Evolutionary conservation across 2,329 filamentous ascomycete genomes (phyloP).

Genomic region (Colletotrichum simmondsii): DNA sequence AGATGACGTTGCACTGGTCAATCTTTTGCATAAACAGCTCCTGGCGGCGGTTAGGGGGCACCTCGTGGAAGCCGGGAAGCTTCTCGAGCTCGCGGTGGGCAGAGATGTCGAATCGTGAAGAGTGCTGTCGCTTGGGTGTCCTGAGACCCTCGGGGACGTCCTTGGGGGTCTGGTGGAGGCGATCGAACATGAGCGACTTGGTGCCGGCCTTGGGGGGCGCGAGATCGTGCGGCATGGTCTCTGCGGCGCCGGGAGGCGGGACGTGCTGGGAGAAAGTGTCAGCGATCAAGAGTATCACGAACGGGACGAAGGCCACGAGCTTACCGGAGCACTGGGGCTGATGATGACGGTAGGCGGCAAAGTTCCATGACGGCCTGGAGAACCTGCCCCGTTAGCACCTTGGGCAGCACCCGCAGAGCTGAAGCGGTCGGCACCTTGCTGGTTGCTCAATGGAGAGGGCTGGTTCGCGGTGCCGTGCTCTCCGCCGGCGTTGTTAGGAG

Average conservation of each 20-base stretch:
- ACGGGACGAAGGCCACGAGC: conserved; percentile 44
- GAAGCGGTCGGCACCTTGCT: conserved; percentile 55
- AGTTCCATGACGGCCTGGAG: conserved; percentile 71
- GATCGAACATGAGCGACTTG: conserved; percentile 89
- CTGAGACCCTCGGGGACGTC: conserved; percentile 95
- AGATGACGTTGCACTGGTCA: conserved; percentile 99
- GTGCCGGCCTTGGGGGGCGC: conserved; percentile 91
- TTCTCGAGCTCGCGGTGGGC: conserved; percentile 97
- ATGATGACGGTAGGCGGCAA: conserved; percentile 91
- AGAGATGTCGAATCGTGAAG: conserved; percentile 97
- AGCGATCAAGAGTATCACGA: conserved; percentile 13
- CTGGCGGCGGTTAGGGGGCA: conserved; percentile 91
- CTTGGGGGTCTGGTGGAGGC: conserved; percentile 92
- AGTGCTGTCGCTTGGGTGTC: conserved; percentile 96
- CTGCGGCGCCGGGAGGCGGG: conserved; percentile 90
- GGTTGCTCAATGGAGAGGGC: conserved; percentile 48
- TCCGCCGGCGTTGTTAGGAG: conserved; percentile 62
- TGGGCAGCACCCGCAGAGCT: conserved; percentile 49
- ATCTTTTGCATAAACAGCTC: conserved; percentile 99
- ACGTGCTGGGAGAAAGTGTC: conserved; percentile 72
- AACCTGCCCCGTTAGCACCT: conserved; percentile 59
- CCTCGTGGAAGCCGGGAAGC: conserved; percentile 96
- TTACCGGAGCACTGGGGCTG: conserved; percentile 91
- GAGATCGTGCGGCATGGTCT: conserved; percentile 98
- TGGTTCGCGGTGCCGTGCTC: conserved; percentile 55